Evolutionary conservation across 169 alveolate genomes (phyloP).

Genomic region (Plasmodium gonderi): DNA sequence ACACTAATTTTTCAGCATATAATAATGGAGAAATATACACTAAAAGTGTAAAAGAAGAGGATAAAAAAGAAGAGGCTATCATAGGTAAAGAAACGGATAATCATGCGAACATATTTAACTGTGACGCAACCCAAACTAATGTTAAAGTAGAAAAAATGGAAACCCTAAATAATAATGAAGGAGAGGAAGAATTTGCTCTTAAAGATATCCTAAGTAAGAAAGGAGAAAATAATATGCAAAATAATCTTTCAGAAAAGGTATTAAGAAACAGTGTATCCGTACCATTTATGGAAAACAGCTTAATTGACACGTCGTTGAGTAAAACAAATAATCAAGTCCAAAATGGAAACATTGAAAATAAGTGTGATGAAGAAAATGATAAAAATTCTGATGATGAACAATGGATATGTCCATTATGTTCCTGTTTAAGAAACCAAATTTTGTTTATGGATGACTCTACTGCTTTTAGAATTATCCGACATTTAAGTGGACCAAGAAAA

Average conservation of each 20-base stretch:
- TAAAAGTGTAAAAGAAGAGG: neutral
- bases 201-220: neutral
- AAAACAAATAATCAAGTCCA: neutral
- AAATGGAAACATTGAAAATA: slow-evolving; percentile 1
- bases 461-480: slow-evolving; percentile 79
- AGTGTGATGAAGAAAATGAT: neutral
- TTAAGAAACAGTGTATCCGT: neutral
- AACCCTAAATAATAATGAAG: slow-evolving; percentile 42
- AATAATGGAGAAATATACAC: too few species aligned
- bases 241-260: neutral
- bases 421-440: slow-evolving; percentile 80
- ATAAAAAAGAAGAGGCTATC: neutral
- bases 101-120: neutral
- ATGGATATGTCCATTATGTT: slow-evolving; percentile 85
- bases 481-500: slow-evolving; percentile 81
- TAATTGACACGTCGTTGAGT: too few species aligned
- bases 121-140: neutral
- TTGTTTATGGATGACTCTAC: slow-evolving; percentile 77
- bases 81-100: neutral
- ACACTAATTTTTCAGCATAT: too few species aligned
- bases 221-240: neutral
- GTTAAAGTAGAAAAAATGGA: slow-evolving; percentile 61
- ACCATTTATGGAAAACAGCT: neutral
- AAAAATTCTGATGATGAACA: slow-evolving; percentile 81
- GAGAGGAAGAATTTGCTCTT: slow-evolving; percentile 36